Conservation (phyloP, 169 alveolate species). For the Plasmodium vinckei region DNA sequence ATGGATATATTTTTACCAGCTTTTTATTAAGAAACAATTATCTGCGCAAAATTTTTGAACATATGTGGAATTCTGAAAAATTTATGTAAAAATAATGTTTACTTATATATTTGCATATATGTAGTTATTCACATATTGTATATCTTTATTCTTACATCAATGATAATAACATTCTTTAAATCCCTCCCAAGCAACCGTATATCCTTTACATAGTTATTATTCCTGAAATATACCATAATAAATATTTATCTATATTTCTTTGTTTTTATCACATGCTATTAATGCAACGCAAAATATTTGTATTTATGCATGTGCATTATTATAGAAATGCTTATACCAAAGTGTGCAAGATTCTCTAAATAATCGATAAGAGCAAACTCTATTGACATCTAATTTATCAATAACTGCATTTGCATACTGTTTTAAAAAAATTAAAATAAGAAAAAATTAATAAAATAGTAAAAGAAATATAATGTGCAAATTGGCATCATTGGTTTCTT, state of each 20-base stretch:
- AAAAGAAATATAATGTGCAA: not conserved
- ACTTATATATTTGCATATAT: conserved; percentile 4
- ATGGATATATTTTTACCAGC: conserved; percentile 84
- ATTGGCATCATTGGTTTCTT: not conserved
- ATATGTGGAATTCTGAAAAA: conserved; percentile 89
- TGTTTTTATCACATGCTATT: not conserved
- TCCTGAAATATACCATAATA: conserved; percentile 50
- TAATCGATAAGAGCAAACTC: conserved; percentile 83
- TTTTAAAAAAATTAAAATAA: conserved; percentile 4
- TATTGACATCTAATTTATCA: conserved; percentile 82
- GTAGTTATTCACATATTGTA: not conserved
- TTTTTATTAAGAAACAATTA: conserved; percentile 92
- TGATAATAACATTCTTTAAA: conserved; percentile 87
- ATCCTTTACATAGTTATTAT: conserved; percentile 90
- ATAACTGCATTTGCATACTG: conserved; percentile 90
- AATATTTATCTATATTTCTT: not conserved
- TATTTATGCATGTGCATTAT: no score
- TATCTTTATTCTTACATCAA: conserved; percentile 81
- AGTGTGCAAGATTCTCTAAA: conserved; percentile 88
- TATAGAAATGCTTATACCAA: conserved; percentile 21
- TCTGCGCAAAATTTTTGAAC: conserved; percentile 92
- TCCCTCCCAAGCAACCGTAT: conserved; percentile 90
- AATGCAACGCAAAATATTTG: no score
- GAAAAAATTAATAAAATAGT: not conserved
- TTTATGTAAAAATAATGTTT: not conserved